A percentile compares a stretch with the other conserved stretches of the same genome.
phyloP scores from a whole-genome alignment of 1,284 basidiomycete genomes.

The Golubevia pallescens region DNA sequence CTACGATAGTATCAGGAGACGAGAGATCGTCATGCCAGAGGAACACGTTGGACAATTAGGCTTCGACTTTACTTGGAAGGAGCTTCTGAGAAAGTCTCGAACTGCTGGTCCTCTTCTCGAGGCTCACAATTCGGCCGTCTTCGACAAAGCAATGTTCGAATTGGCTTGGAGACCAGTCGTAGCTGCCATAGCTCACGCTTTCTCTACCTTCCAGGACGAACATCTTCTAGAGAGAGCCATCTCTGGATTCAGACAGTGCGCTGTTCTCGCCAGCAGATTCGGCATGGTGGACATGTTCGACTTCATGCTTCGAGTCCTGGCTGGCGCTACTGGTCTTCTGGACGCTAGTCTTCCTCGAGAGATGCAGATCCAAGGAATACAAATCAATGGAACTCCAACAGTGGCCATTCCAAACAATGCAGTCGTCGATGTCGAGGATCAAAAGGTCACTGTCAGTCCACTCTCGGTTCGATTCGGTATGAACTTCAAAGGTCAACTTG shows the following conservation, averaged over 20 bases:
- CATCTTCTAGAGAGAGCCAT: constrained; percentile 59
- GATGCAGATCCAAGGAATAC: not conserved
- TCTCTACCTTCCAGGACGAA: constrained; percentile 56
- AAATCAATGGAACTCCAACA: constrained; percentile 10
- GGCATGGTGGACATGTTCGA: constrained; percentile 60
- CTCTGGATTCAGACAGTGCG: constrained; percentile 59
- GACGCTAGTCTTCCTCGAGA: constrained; percentile 18
- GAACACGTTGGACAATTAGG: constrained; percentile 61
- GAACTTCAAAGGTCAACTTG: constrained; percentile 62
- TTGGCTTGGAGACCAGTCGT: constrained; percentile 56
- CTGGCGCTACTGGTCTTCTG: constrained; percentile 47
- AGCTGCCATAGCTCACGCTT: constrained; percentile 59
- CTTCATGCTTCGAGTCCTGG: constrained; percentile 58
- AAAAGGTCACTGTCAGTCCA: constrained; percentile 44
- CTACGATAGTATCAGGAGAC: constrained; percentile 57
- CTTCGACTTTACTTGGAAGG: constrained; percentile 63
- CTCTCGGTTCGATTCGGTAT: constrained; percentile 56
- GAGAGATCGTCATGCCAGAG: constrained; percentile 64
- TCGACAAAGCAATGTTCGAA: constrained; percentile 53
- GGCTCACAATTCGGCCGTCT: constrained; percentile 23
- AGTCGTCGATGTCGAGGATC: constrained; percentile 40
- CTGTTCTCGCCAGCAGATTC: constrained; percentile 54
- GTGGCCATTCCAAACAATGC: constrained; percentile 23
- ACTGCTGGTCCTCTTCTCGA: constrained; percentile 26
- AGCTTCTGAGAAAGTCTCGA: constrained; percentile 49